Conservation (phyloP, 202 grass and related monocot genomes). For the Hordeum pubiflorum region DNA sequence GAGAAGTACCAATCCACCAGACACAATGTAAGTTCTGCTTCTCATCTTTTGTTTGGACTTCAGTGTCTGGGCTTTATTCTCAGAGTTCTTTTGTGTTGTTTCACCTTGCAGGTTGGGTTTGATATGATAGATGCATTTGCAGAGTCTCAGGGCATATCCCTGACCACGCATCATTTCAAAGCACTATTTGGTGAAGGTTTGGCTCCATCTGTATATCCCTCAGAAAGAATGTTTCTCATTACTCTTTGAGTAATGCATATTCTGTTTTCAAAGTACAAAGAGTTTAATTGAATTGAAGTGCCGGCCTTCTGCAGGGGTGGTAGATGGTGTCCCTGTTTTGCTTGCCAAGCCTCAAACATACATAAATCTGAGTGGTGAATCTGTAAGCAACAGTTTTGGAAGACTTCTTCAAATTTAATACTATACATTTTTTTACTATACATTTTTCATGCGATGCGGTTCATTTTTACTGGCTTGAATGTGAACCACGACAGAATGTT, state of each 20-base stretch:
- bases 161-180: constrained; percentile 70
- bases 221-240: background rate
- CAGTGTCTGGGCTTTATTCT: background rate
- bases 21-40: constrained; percentile 48
- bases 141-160: constrained; percentile 47
- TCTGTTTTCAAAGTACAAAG: background rate
- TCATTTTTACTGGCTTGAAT: constrained; percentile 5
- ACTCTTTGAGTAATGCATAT: background rate
- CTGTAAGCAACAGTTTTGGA: constrained; percentile 50
- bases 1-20: constrained; percentile 69
- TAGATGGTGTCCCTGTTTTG: constrained; percentile 54
- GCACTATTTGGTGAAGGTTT: constrained; percentile 77
- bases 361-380: constrained; percentile 93
- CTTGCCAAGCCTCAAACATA: constrained; percentile 80
- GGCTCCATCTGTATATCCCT: background rate
- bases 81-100: background rate
- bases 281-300: background rate
- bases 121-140: constrained; percentile 88
- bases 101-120: constrained; percentile 63
- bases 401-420: background rate
- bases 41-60: constrained; percentile 3
- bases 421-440: background rate
- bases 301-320: constrained; percentile 36
- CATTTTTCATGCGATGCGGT: background rate
- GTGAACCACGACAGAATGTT: background rate